These are phyloP conservation scores for Podila epigama DNA, from an alignment of 192 early-diverging fungal species.

Conservation along the genomic window DNA sequence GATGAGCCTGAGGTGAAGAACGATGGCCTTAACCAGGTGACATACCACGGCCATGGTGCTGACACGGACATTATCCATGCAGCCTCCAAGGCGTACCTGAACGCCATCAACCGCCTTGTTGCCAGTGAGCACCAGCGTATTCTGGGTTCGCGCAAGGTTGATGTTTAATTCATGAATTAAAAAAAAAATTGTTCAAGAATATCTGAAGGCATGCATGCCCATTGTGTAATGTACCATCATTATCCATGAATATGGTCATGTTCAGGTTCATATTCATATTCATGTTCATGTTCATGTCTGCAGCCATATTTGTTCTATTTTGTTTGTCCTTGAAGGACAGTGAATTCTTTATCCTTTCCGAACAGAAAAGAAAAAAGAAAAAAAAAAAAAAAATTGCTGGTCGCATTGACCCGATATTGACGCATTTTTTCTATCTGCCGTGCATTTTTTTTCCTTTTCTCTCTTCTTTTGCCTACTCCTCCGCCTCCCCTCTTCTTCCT, in stretches of 20 bases:
- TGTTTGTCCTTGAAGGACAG: no score
- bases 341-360: no score
- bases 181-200: no score
- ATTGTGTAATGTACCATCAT: no score
- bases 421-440: neutral
- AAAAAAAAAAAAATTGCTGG: neutral
- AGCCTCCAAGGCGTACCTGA: slow-evolving; percentile 87
- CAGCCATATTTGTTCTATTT: no score
- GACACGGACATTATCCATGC: slow-evolving; percentile 90
- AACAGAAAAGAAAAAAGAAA: neutral
- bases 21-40: slow-evolving; percentile 46
- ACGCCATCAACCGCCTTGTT: slow-evolving; percentile 82
- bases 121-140: slow-evolving; percentile 41
- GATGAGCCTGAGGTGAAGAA: slow-evolving; percentile 59
- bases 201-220: no score
- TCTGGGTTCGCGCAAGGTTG: slow-evolving; percentile 36
- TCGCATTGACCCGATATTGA: no score
- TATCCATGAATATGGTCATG: neutral
- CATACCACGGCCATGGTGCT: slow-evolving; percentile 78
- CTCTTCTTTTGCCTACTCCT: no score
- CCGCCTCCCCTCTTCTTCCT: no score
- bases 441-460: neutral
- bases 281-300: no score
- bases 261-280: neutral
- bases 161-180: no score